These are phyloP conservation scores for Pisolithus albus DNA, from an alignment of 768 basidiomycete species.

Conservation along the genomic window DNA sequence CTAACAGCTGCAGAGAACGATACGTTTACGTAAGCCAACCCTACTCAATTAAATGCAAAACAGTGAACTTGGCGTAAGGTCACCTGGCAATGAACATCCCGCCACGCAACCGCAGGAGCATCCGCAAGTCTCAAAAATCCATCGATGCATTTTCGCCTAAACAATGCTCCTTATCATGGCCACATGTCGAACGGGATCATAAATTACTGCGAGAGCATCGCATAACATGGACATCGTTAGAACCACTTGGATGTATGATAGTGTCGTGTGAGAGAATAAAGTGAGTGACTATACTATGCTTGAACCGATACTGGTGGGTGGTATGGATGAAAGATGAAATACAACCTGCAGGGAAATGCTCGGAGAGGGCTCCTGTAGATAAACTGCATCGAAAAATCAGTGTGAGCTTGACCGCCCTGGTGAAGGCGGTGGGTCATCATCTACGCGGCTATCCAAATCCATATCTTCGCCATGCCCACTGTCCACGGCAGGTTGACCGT, in stretches of 20 bases:
- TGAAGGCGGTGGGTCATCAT: conserved; percentile 13
- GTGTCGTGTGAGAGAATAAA: conserved; percentile 15
- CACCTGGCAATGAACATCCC: neutral
- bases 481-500: conserved; percentile 5
- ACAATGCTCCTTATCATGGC: no score
- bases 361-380: conserved; percentile 1
- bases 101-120: no score
- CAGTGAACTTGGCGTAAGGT: neutral
- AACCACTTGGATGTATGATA: conserved; percentile 10
- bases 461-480: conserved; percentile 9
- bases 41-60: no score
- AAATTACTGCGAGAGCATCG: neutral
- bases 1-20: no score
- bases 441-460: conserved; percentile 18
- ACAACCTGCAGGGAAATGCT: conserved; percentile 10
- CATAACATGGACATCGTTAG: neutral
- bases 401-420: conserved; percentile 8
- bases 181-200: neutral
- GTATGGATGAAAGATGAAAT: conserved; percentile 19
- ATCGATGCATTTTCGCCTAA: no score
- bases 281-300: conserved; percentile 25
- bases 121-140: no score
- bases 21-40: neutral
- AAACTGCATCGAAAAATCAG: conserved; percentile 7
- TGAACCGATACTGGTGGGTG: conserved; percentile 24